These are phyloP conservation scores for Sphaerulina musiva DNA, from an alignment of 2,329 filamentous ascomycete species.

Conservation along the genomic window DNA sequence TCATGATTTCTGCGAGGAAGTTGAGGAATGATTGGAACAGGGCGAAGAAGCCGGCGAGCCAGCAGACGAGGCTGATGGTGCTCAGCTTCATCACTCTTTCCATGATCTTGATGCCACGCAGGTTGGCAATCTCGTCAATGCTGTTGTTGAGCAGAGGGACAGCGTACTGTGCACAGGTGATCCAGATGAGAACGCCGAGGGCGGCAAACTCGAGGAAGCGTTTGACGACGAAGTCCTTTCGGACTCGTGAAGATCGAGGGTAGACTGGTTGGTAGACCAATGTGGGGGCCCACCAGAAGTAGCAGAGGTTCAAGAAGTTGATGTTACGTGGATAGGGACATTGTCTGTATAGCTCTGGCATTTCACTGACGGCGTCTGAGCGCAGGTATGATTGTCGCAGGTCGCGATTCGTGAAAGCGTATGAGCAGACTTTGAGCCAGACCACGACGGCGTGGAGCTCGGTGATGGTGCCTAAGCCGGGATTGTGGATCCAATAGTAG, in stretches of 20 bases:
- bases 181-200: conserved; percentile 77
- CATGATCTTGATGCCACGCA: conserved; percentile 73
- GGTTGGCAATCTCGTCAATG: conserved; percentile 72
- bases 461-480: conserved; percentile 82
- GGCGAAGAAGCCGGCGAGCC: conserved; percentile 96
- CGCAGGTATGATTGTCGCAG: conserved; percentile 77
- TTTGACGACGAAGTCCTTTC: conserved; percentile 84
- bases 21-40: conserved; percentile 92
- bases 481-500: conserved; percentile 87
- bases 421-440: conserved; percentile 92
- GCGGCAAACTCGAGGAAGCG: conserved; percentile 69
- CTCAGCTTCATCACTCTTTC: conserved; percentile 92
- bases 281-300: conserved; percentile 98
- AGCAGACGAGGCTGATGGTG: conserved; percentile 91
- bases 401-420: conserved; percentile 93
- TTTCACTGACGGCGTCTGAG: conserved; percentile 60
- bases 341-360: conserved; percentile 73
- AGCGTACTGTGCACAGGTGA: conserved; percentile 89
- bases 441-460: conserved; percentile 91
- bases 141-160: conserved; percentile 85
- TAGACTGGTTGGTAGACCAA: conserved; percentile 96
- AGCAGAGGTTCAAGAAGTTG: conserved; percentile 76
- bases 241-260: conserved; percentile 70
- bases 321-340: conserved; percentile 91
- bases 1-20: conserved; percentile 79